Percentiles rank a stretch among this genome's conserved stretches.
These are phyloP conservation scores for Phytophthora lateralis DNA, from an alignment of 352 stramenopile species.

Conservation along the genomic window DNA sequence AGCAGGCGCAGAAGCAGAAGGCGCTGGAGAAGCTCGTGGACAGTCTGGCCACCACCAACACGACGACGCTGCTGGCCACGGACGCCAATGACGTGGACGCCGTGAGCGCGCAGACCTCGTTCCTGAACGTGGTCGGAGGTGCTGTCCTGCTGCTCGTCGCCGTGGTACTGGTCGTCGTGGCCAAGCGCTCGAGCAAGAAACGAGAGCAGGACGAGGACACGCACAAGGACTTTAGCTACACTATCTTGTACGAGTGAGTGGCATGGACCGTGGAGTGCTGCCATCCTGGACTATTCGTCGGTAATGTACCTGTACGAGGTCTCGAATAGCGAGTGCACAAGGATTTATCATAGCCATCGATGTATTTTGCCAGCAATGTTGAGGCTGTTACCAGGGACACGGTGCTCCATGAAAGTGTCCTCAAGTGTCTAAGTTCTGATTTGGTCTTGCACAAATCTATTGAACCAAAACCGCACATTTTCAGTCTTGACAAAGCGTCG, in stretches of 20 bases:
- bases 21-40: conserved; percentile 24
- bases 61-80: conserved; percentile 24
- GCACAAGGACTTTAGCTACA: conserved; percentile 39
- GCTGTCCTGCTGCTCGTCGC: conserved; percentile 35
- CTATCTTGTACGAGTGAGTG: conserved; percentile 31
- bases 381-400: no score
- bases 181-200: conserved; percentile 25
- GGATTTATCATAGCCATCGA: not conserved
- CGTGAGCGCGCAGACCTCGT: conserved; percentile 9
- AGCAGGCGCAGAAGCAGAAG: conserved; percentile 26
- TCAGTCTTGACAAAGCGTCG: not conserved
- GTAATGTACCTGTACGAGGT: no score
- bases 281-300: no score
- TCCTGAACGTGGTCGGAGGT: conserved; percentile 30
- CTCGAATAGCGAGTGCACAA: not conserved
- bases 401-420: not conserved
- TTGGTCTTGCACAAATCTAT: not conserved
- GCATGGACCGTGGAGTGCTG: not conserved
- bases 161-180: conserved; percentile 30
- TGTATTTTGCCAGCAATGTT: not conserved
- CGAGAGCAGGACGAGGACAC: conserved; percentile 11
- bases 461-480: not conserved
- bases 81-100: conserved; percentile 20
- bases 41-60: conserved; percentile 11
- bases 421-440: not conserved